A percentile compares a stretch with the other conserved stretches of the same genome.
Evolutionary conservation across 192 early-diverging fungal species (phyloP).

Genomic region (Rhizophagus sp.): DNA sequence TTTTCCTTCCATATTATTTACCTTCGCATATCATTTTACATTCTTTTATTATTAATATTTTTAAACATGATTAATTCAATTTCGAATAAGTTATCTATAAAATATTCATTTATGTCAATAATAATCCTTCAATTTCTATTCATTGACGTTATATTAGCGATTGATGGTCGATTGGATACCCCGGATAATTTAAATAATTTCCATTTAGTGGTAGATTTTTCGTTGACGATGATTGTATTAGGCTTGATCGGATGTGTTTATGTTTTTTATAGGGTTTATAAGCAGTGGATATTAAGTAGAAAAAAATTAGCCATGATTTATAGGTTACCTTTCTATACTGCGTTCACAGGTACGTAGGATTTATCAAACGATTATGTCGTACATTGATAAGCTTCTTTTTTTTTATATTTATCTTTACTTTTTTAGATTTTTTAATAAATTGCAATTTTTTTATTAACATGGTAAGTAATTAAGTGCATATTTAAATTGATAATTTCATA

Average conservation of each 20-base stretch:
- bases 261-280: background rate
- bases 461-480: background rate
- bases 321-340: conserved; percentile 15
- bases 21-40: no score
- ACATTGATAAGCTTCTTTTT: background rate
- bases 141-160: no score
- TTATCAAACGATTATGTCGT: no score
- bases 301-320: conserved; percentile 7
- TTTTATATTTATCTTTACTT: background rate
- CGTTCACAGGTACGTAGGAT: background rate
- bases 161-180: background rate
- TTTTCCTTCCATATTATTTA: no score
- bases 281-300: background rate
- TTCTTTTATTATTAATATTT: no score
- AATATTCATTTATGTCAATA: no score
- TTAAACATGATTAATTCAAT: no score
- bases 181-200: background rate
- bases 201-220: background rate
- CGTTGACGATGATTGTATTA: background rate
- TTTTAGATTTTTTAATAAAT: background rate
- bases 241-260: background rate
- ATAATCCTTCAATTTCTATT: no score
- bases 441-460: background rate
- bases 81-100: no score
- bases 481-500: background rate